phyloP scores from a whole-genome alignment of 352 stramenopile genomes.

The Phytophthora sojae region DNA sequence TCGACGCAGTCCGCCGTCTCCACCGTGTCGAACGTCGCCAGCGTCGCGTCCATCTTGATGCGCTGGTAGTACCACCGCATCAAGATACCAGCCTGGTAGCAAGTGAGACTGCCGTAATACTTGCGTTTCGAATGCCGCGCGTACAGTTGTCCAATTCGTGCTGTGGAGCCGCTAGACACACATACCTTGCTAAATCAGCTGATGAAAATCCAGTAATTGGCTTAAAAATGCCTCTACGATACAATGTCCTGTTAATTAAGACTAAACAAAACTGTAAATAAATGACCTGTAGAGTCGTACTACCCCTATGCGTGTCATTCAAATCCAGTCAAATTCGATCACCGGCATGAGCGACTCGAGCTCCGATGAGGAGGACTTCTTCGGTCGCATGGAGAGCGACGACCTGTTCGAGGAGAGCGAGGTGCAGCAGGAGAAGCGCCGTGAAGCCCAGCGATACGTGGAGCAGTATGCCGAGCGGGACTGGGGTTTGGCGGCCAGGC shows the following conservation, averaged over 20 bases:
- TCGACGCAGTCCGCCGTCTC: conserved; percentile 90
- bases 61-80: too few species aligned
- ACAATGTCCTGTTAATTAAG: too few species aligned
- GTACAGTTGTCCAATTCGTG: background rate
- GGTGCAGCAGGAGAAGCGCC: conserved; percentile 44
- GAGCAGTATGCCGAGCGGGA: conserved; percentile 47
- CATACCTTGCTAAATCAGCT: too few species aligned
- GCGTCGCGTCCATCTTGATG: conserved; percentile 39
- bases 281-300: conserved; percentile 4
- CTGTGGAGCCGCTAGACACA: too few species aligned
- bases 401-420: conserved; percentile 52
- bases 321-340: conserved; percentile 29
- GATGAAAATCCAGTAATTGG: too few species aligned
- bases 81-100: background rate
- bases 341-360: conserved; percentile 25
- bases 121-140: conserved; percentile 16
- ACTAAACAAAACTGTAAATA: too few species aligned
- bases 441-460: conserved; percentile 42
- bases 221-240: too few species aligned
- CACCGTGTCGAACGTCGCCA: conserved; percentile 78
- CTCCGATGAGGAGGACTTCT: conserved; percentile 54
- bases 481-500: conserved; percentile 49
- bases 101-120: conserved; percentile 13
- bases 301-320: conserved; percentile 20
- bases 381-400: conserved; percentile 46